Conservation (phyloP, 805 yeast species). For the Kazachstania psychrophila region DNA sequence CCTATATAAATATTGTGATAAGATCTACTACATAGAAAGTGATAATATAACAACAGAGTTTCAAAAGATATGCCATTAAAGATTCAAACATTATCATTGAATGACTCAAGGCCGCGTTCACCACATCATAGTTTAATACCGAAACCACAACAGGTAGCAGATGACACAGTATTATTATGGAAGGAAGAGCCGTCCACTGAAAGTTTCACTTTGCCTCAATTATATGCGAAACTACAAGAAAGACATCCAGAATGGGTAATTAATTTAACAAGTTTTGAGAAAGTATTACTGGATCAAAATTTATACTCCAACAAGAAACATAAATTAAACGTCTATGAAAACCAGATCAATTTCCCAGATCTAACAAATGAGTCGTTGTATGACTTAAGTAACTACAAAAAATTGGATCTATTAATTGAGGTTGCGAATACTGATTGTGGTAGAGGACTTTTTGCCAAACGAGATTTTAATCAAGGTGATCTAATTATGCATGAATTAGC, state of each 20-base stretch:
- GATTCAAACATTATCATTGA: conserved; percentile 21
- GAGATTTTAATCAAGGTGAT: conserved; percentile 39
- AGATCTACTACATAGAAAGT: no score
- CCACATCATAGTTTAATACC: conserved; percentile 34
- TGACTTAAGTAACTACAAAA: neutral
- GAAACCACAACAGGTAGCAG: conserved; percentile 48
- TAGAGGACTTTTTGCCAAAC: conserved; percentile 39
- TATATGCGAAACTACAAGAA: conserved; percentile 42
- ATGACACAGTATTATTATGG: conserved; percentile 57
- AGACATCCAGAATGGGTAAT: conserved; percentile 55
- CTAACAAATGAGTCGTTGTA: neutral
- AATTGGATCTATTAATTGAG: neutral
- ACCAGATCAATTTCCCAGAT: conserved; percentile 28
- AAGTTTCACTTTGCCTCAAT: conserved; percentile 43
- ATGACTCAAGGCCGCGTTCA: conserved; percentile 11
- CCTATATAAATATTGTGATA: no score
- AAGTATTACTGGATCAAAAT: conserved; percentile 47
- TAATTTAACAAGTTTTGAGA: conserved; percentile 47
- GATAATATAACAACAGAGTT: no score
- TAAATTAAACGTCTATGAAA: conserved; percentile 43
- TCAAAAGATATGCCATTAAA: conserved; percentile 15
- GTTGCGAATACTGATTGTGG: conserved; percentile 7
- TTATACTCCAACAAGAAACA: conserved; percentile 36
- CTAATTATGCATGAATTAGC: conserved; percentile 51
- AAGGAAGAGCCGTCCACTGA: conserved; percentile 56